Percentiles rank a stretch among this genome's conserved stretches.
Evolutionary conservation across 2,329 filamentous ascomycete genomes (phyloP).

Genomic region (Xylariaceae sp.): DNA sequence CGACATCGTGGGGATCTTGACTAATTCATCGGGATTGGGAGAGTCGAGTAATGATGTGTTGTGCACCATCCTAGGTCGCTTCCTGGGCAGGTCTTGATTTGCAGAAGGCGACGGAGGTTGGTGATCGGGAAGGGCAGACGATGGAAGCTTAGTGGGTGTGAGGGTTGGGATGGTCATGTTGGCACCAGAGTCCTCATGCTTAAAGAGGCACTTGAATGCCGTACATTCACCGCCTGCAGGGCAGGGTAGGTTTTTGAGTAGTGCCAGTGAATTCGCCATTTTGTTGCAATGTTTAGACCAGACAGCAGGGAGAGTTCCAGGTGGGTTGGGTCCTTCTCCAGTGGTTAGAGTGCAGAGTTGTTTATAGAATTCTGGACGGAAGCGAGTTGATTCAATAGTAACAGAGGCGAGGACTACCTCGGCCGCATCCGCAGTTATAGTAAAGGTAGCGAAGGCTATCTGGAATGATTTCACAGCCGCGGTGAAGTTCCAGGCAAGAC

Average conservation of each 20-base stretch:
- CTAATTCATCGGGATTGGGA: too few relatives aligned
- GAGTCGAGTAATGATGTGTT: too few relatives aligned
- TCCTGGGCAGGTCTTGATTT: slow-evolving; percentile 15
- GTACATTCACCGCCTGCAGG: slow-evolving; percentile 40
- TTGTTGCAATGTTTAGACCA: background rate
- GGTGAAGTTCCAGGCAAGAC: too few relatives aligned
- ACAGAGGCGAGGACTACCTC: too few relatives aligned
- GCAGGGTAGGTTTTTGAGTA: slow-evolving; percentile 43
- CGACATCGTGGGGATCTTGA: too few relatives aligned
- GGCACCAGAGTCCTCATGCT: slow-evolving; percentile 26
- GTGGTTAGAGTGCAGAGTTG: too few relatives aligned
- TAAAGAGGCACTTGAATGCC: slow-evolving; percentile 44
- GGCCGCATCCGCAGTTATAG: too few relatives aligned
- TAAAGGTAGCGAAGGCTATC: too few relatives aligned
- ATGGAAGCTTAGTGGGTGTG: slow-evolving; percentile 1
- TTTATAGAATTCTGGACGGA: too few relatives aligned
- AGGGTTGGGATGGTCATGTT: slow-evolving; percentile 2
- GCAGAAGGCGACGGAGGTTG: slow-evolving; percentile 4
- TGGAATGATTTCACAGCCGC: too few relatives aligned
- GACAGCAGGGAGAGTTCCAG: too few relatives aligned
- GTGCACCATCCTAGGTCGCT: slow-evolving; percentile 20
- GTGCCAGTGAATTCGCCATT: slow-evolving; percentile 22
- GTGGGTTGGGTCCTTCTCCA: too few relatives aligned
- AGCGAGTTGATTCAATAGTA: background rate
- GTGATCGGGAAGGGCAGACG: slow-evolving; percentile 2